Conservation (phyloP, 108 stramenopile species). For the Discostella pseudostelligera region DNA sequence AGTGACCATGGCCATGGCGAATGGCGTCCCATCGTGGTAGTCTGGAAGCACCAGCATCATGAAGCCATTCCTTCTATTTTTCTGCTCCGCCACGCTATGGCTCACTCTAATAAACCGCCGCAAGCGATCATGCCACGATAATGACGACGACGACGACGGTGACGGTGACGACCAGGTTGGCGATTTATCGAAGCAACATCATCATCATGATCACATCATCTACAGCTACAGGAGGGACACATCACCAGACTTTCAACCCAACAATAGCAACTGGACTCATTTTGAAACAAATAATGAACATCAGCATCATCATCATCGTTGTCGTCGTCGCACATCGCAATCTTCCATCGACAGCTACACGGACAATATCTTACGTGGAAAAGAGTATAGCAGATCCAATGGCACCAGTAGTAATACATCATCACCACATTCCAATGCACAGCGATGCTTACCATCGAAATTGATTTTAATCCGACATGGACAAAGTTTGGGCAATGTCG, state of each 20-base stretch:
- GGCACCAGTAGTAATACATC: neutral
- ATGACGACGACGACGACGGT: conserved; percentile 6
- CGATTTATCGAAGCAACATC: too few species aligned
- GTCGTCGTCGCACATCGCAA: neutral
- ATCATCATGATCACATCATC: neutral
- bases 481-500: conserved; percentile 79
- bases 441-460: conserved; percentile 73
- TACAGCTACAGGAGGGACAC: conserved; percentile 9
- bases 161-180: conserved; percentile 3
- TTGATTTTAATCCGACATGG: conserved; percentile 84
- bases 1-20: too few species aligned
- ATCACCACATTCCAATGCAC: conserved; percentile 64
- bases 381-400: neutral
- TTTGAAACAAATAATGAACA: conserved; percentile 51
- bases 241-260: conserved; percentile 59
- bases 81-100: conserved; percentile 32
- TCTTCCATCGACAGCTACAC: conserved; percentile 13
- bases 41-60: too few species aligned
- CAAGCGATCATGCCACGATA: neutral
- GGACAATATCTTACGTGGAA: conserved; percentile 1
- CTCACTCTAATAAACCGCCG: conserved; percentile 1
- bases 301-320: conserved; percentile 8
- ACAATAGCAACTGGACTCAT: conserved; percentile 66
- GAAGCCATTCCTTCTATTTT: conserved; percentile 25
- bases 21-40: too few species aligned